These are phyloP conservation scores for Helotiales sp. DNA, from an alignment of 2,329 filamentous ascomycete species.

Conservation along the genomic window DNA sequence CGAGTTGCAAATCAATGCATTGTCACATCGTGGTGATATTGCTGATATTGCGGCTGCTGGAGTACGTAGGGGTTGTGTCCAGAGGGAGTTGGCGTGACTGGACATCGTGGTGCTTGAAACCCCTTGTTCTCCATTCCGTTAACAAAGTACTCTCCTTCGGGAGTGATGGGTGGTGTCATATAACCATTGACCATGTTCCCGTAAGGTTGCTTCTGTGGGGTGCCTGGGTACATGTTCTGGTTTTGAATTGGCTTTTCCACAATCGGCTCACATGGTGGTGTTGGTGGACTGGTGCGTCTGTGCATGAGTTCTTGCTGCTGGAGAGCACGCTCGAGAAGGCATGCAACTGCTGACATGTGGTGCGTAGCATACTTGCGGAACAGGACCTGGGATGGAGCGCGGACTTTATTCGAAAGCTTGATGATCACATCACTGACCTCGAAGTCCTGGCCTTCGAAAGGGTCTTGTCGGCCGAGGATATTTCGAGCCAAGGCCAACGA, in stretches of 20 bases:
- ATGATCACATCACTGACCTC: conserved; percentile 67
- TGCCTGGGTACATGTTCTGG: conserved; percentile 66
- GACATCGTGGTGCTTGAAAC: conserved; percentile 46
- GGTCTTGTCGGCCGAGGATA: conserved; percentile 64
- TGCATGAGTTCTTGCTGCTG: conserved; percentile 58
- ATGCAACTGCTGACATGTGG: conserved; percentile 64
- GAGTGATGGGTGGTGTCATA: conserved; percentile 83
- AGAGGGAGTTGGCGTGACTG: conserved; percentile 61
- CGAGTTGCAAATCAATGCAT: conserved; percentile 26
- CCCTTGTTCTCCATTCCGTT: conserved; percentile 28
- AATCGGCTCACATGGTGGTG: conserved; percentile 55
- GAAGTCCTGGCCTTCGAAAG: conserved; percentile 67
- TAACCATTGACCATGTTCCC: conserved; percentile 69
- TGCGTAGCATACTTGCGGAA: conserved; percentile 67
- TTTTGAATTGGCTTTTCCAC: conserved; percentile 45
- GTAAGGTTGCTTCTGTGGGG: conserved; percentile 68
- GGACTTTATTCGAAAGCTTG: conserved; percentile 53
- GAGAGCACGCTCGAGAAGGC: conserved; percentile 66
- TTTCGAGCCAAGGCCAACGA: neutral
- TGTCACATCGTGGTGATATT: conserved; percentile 45
- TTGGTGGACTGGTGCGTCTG: conserved; percentile 60
- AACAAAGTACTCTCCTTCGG: conserved; percentile 62
- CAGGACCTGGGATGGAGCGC: conserved; percentile 66
- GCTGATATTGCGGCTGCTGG: conserved; percentile 44
- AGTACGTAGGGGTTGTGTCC: conserved; percentile 43